Conservation (phyloP, 2,329 filamentous ascomycete species). For the Pezicula carpinea region DNA sequence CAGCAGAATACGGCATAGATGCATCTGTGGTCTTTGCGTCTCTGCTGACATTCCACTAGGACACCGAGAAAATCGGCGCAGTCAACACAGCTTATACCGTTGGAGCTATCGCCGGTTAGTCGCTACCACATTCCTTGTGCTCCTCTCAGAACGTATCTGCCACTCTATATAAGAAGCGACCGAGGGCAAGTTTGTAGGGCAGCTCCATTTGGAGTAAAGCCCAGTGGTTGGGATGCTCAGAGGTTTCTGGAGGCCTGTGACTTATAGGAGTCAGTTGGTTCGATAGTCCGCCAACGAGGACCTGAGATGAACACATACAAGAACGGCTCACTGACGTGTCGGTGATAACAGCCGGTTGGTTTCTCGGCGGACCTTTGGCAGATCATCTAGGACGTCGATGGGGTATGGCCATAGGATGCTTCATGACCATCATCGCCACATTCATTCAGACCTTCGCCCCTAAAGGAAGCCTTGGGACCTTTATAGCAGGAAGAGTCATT, state of each 20-base stretch:
- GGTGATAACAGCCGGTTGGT: conserved; percentile 42
- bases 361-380: conserved; percentile 57
- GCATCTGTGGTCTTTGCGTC: conserved; percentile 2
- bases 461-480: conserved; percentile 54
- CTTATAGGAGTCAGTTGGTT: too few species aligned
- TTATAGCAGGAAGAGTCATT: conserved; percentile 64
- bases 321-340: not conserved
- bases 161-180: too few species aligned
- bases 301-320: too few species aligned
- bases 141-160: not conserved
- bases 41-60: conserved; percentile 25
- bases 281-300: too few species aligned
- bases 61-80: conserved; percentile 41
- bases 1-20: not conserved
- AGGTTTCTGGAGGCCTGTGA: too few species aligned
- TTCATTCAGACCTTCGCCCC: conserved; percentile 65
- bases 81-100: conserved; percentile 69
- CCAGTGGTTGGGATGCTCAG: too few species aligned
- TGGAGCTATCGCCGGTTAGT: conserved; percentile 59
- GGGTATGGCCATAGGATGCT: conserved; percentile 61
- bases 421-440: conserved; percentile 62
- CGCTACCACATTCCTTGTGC: not conserved
- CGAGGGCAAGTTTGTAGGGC: too few species aligned
- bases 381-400: conserved; percentile 58
- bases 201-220: too few species aligned